Base-by-base conservation (phyloP, 75 land plant species). In the Cupressus sempervirens region DNA sequence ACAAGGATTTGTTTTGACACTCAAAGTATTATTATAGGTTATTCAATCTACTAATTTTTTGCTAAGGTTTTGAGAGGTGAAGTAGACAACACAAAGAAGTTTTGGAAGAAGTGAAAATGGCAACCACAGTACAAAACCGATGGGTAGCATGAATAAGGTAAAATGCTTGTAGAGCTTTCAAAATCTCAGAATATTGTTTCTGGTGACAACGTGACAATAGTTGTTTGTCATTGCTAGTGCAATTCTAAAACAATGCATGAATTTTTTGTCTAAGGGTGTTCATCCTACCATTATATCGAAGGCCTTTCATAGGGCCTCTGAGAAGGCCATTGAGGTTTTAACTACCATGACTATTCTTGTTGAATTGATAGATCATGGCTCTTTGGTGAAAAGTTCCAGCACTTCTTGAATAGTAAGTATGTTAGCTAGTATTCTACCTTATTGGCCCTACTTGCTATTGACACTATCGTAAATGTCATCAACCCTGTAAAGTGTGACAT, bases 131-230 rank as follows among this genome's bases (percentile, higher is more conserved):
- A 0, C 46, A 41, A 48, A 46, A 40, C 13, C 80, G 29, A 0
- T 48, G 45, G n/a, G 62, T 6, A 46, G 7, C 50, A 56, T 46
- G 35, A 1, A 30, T 87, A 29, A 43, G 99, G 97, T 41, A 97
- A 95, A 88, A 93, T 97, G 94, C 93, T 97, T 79, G 99, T 95
- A 73, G 99, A 97, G 83, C 96, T 97, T 70, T 97, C 99, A 73
- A 93, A 93, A 58, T 90, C 94, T 32, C 99, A 97, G 88, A 97
- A 97, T 84, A 83, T 92, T 35, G 98, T 92, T 11, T 97, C 99
- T 18, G 99, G 99, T 0, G 99, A 97, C 74, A 96, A 97, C 7
- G 95, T 97, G 34, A 97, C 99, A 52, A 93, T 97, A 41, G 99
- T 97, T 18, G 99, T n/a, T 97, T 34, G 99, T 97, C 68, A 91